A percentile compares a stretch with the other conserved stretches of the same genome.
Evolutionary conservation across 164 flowering plant genomes (phyloP).

Genomic region (Nymphaea thermarum): DNA sequence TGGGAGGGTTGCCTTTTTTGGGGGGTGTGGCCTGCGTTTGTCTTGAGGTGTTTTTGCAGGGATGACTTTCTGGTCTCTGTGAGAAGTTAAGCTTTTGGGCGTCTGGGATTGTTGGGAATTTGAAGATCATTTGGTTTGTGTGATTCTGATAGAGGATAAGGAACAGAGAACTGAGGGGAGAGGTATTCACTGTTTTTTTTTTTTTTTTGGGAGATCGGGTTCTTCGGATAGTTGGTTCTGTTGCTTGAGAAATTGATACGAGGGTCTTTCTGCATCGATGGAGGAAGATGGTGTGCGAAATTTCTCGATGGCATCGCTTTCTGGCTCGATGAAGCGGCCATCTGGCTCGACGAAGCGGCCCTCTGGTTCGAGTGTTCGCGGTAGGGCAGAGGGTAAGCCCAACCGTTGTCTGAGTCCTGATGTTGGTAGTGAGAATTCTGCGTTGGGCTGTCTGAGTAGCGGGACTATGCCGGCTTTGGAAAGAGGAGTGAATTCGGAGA

Average conservation of each 20-base stretch:
- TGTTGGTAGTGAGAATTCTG: not conserved
- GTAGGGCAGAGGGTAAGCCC: too few species aligned
- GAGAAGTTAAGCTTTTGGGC: not conserved
- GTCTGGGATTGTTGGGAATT: not conserved
- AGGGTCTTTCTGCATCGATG: not conserved
- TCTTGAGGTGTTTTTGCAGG: not conserved
- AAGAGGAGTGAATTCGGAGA: conserved; percentile 2
- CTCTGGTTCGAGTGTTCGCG: too few species aligned
- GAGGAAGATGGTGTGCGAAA: not conserved
- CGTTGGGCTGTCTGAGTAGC: not conserved
- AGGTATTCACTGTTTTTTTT: not conserved
- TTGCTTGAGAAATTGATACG: not conserved
- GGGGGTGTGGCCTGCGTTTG: not conserved
- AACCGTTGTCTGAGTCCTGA: not conserved
- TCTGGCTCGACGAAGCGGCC: not conserved
- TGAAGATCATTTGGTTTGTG: not conserved
- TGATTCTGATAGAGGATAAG: not conserved
- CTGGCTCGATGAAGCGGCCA: not conserved
- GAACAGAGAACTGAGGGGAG: not conserved
- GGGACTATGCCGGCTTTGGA: not conserved
- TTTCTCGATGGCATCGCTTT: not conserved
- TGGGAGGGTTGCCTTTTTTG: not conserved
- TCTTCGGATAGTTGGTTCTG: not conserved
- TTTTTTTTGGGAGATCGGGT: too few species aligned
- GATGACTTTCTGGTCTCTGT: not conserved